Conservation (phyloP, 495 filamentous ascomycete species). For the Penicillium psychrofluorescens region DNA sequence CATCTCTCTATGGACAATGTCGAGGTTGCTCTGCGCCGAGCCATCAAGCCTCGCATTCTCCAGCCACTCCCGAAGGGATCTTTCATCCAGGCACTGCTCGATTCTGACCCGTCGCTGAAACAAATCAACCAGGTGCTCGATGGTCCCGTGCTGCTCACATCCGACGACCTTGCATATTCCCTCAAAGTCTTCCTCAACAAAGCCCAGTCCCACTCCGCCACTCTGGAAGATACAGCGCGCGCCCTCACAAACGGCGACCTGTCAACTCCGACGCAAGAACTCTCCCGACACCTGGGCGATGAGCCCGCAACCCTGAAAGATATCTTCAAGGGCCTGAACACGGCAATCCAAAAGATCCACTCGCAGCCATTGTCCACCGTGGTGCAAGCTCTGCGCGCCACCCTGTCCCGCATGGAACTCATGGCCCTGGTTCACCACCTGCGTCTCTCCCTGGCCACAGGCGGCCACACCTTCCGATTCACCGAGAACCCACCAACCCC, state of each 20-base stretch:
- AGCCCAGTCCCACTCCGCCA: slow-evolving; percentile 24
- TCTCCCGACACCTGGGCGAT: slow-evolving; percentile 19
- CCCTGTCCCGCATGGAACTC: slow-evolving; percentile 59
- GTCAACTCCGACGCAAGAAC: slow-evolving; percentile 13
- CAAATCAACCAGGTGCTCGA: slow-evolving; percentile 48
- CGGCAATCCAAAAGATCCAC: slow-evolving; percentile 56
- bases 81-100: slow-evolving; percentile 50
- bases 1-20: slow-evolving; percentile 55
- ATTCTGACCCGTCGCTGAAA: slow-evolving; percentile 54
- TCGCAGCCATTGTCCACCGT: slow-evolving; percentile 49
- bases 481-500: slow-evolving; percentile 38
- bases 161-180: slow-evolving; percentile 37
- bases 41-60: slow-evolving; percentile 37
- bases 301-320: slow-evolving; percentile 19
- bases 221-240: slow-evolving; percentile 24
- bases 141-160: slow-evolving; percentile 29
- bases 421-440: slow-evolving; percentile 69
- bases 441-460: slow-evolving; percentile 52
- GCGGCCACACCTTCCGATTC: slow-evolving; percentile 37
- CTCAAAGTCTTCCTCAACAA: slow-evolving; percentile 33
- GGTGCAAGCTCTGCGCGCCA: slow-evolving; percentile 55
- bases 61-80: slow-evolving; percentile 45
- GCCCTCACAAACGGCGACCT: slow-evolving; percentile 25
- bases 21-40: slow-evolving; percentile 48
- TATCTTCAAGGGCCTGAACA: slow-evolving; percentile 34